A percentile compares a stretch with the other conserved stretches of the same genome.
These are phyloP conservation scores for Apium graveolens DNA, from an alignment of 129 eudicot genomes.

Conservation along the genomic window DNA sequence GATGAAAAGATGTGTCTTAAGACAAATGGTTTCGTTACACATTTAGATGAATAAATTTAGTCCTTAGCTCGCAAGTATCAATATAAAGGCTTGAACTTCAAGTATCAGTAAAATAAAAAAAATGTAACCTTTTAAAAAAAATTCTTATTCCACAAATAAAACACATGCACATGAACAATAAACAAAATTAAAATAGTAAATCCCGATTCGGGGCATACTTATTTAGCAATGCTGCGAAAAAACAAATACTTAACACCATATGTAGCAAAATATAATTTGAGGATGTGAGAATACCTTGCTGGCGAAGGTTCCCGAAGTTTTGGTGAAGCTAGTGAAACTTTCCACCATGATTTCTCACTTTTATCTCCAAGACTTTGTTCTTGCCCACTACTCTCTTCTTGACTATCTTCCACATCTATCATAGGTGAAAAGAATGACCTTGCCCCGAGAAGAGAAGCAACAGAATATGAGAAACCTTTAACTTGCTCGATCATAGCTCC, in stretches of 20 bases:
- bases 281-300: conserved; percentile 34
- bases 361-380: conserved; percentile 25
- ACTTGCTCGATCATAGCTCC: conserved; percentile 97
- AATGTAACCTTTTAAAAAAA: neutral
- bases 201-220: neutral
- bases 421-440: conserved; percentile 51
- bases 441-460: conserved; percentile 70
- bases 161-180: neutral
- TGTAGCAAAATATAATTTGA: neutral
- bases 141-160: neutral
- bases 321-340: conserved; percentile 84
- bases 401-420: conserved; percentile 31
- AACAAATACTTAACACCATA: neutral
- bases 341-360: conserved; percentile 84
- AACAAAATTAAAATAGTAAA: neutral
- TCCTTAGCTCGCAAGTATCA: neutral
- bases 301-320: conserved; percentile 58
- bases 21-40: neutral
- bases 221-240: neutral
- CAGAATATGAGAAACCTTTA: conserved; percentile 87
- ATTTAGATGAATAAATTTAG: neutral
- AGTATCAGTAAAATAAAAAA: neutral
- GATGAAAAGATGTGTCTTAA: neutral
- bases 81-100: neutral
- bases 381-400: conserved; percentile 30